These are phyloP conservation scores for Filobasidium floriforme DNA, from an alignment of 768 basidiomycete species.

Conservation along the genomic window DNA sequence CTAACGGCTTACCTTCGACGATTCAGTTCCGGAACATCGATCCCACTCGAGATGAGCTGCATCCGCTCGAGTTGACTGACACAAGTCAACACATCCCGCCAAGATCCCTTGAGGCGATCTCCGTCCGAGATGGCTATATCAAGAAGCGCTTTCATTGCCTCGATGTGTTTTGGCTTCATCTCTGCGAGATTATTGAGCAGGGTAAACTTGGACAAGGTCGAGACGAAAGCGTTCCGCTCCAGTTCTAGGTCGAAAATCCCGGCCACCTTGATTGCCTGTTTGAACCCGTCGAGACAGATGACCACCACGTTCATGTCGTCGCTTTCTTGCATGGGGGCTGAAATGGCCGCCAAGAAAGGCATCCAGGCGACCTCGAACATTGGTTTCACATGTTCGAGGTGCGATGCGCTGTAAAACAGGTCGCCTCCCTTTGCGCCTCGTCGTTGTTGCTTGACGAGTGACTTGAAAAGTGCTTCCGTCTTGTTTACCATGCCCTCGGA, in stretches of 20 bases:
- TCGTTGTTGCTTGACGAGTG: conserved; percentile 85
- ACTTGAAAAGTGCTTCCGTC: conserved; percentile 92
- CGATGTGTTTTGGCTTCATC: conserved; percentile 99
- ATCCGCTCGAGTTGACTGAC: conserved; percentile 98
- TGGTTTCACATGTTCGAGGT: conserved; percentile 89
- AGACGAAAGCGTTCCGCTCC: conserved; percentile 97
- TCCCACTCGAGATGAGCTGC: conserved; percentile 89
- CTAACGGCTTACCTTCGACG: conserved; percentile 63
- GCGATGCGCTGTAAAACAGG: conserved; percentile 92
- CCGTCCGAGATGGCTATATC: conserved; percentile 96
- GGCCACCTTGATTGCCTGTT: conserved; percentile 89
- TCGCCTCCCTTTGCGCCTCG: conserved; percentile 67
- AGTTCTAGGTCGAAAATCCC: conserved; percentile 96
- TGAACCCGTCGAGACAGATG: conserved; percentile 89
- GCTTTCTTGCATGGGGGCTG: conserved; percentile 86
- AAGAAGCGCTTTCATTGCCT: conserved; percentile 88
- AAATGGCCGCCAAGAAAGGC: conserved; percentile 89
- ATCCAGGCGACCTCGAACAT: conserved; percentile 99
- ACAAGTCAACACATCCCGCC: conserved; percentile 92
- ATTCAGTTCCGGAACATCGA: conserved; percentile 70
- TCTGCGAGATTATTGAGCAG: conserved; percentile 95
- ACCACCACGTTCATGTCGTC: conserved; percentile 89
- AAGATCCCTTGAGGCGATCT: conserved; percentile 87
- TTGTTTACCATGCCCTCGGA: conserved; percentile 94
- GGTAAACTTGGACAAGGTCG: conserved; percentile 91